Evolutionary conservation across 1,284 basidiomycete genomes (phyloP), one percentile per base, ranked within the genome.

Genomic region (Trichosporon sp.): DNA sequence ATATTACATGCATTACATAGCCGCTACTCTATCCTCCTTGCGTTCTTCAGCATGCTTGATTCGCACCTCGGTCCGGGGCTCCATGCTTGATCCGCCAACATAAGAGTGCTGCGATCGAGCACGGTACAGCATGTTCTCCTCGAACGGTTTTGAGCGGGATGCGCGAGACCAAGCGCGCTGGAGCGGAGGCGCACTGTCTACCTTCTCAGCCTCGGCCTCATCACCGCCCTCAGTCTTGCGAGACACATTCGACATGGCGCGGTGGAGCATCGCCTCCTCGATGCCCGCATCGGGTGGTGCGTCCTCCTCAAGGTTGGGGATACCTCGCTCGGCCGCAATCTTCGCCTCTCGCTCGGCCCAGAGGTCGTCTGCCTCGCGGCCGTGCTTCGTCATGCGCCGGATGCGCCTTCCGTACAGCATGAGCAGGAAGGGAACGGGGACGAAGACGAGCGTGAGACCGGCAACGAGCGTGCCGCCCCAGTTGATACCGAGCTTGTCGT

Each of bases 381-480:
- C 71, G 60, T 63, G 64, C 40, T 67, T 67, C 31, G 68, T 71
- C 65, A 37, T 40, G 3, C 71, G 63, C 21, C 72, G 59, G 33
- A 73, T 67, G 1, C 58, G 44, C 16, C 56, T 46, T 0, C 72
- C 72, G 37, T 72, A 70, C 11, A 62, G 16, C 5, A 27, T 2
- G 2, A 66, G 44, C 9, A 66, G 32, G 56, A 83, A 82, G 0
- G 84, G 84, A 54, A 83, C 74, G 13, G 88, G 88, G 65, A 83
- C 83, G 71, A 86, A 88, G 0, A 78, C 78, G 3, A 86, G 72
- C 3, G 85, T 80, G 33, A 89, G 69, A 71, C 84, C 84, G 7
- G 83, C 88, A 68, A 89, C 86, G n/a, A 89, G 56, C 10, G 69
- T 64, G 4, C 61, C 61, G 14, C 85, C 87, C 86, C 87, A 87